Evolutionary conservation across 106 monocot genomes (phyloP).

Genomic region (Ottelia alismoides): DNA sequence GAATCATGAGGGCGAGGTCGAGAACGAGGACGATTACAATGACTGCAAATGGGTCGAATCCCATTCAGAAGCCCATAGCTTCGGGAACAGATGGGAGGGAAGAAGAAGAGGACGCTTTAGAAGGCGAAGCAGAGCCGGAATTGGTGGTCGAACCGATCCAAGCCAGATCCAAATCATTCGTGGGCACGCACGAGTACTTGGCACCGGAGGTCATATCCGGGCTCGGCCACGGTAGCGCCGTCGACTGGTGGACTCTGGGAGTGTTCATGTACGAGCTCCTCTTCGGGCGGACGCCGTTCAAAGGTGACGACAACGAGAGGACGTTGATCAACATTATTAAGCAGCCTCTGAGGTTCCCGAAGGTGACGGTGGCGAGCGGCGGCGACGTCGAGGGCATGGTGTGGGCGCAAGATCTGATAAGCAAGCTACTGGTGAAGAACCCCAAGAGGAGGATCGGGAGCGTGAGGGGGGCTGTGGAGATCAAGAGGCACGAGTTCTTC

Average conservation of each 20-base stretch:
- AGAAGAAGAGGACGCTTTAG: no score
- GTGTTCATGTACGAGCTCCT: slow-evolving; percentile 89
- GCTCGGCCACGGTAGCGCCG: slow-evolving; percentile 63
- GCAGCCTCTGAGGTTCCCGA: slow-evolving; percentile 53
- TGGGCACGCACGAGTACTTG: slow-evolving; percentile 91
- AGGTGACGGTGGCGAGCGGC: neutral
- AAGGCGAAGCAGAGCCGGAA: slow-evolving; percentile 41
- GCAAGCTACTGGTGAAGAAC: slow-evolving; percentile 67
- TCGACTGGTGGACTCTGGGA: slow-evolving; percentile 96
- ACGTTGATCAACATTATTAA: slow-evolving; percentile 79
- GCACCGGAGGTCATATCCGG: slow-evolving; percentile 95
- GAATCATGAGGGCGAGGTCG: no score
- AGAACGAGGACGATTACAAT: no score
- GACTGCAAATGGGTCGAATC: no score
- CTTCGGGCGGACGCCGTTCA: slow-evolving; percentile 81
- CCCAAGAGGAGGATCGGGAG: slow-evolving; percentile 74
- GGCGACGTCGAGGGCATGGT: slow-evolving; percentile 40
- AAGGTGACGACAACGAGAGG: slow-evolving; percentile 73
- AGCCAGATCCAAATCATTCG: slow-evolving; percentile 78
- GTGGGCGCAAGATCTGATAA: slow-evolving; percentile 56
- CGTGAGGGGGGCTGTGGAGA: slow-evolving; percentile 58
- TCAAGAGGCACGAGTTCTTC: slow-evolving; percentile 84
- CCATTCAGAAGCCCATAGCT: neutral
- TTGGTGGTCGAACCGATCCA: slow-evolving; percentile 66
- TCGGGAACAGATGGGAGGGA: neutral